Base-by-base conservation (phyloP, 768 basidiomycete genomes). In the Xanthoconium purpureum region DNA sequence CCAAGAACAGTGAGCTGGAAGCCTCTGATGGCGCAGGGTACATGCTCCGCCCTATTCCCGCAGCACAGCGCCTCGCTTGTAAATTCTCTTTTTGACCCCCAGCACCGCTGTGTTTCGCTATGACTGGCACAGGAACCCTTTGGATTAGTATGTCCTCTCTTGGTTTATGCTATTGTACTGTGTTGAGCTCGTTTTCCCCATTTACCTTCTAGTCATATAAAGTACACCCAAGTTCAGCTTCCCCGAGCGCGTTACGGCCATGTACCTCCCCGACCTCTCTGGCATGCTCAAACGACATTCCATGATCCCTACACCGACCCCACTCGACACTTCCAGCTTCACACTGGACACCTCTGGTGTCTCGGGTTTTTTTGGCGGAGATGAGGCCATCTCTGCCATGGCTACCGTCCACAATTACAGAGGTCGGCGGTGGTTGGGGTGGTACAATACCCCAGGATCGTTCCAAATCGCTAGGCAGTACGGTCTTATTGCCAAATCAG, bases 401-500 rank as follows among this genome's bases (percentile, higher is more conserved):
- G 61, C 62, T 11, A 63, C 65, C 14, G 68, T 66, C 5, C 69
- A 66, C 18, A 20, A 73, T n/a, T 69, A 62, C 47, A 52, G 57
- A 39, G 63, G 61, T 2, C 53, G 61, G 20, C 63, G 56, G 29
- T 73, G 66, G 66, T 48, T 69, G 13, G 72, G 72, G 3, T 73
- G 66, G 68, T 73, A 73, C 52, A 73, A 73, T 48, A 66, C 72
- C 8, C 72, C 72, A 7, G 72, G 72, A 37, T 61, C 66, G n/a
- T 67, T 63, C 53, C 60, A 56, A 10, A 60, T 69, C 18, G 70
- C 65, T 20, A 71, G 61, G 55, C 61, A 56, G 28, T 66, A 66
- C 18, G 65, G 66, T 13, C 52, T 35, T 8, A 45, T 72, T 15
- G 59, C 65, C 35, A 61, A 56, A 30, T 66, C 47, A 3, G 14